A percentile compares a stretch with the other conserved stretches of the same genome.
phyloP scores from a whole-genome alignment of 805 yeast genomes.

The Dipodascus albidus region DNA sequence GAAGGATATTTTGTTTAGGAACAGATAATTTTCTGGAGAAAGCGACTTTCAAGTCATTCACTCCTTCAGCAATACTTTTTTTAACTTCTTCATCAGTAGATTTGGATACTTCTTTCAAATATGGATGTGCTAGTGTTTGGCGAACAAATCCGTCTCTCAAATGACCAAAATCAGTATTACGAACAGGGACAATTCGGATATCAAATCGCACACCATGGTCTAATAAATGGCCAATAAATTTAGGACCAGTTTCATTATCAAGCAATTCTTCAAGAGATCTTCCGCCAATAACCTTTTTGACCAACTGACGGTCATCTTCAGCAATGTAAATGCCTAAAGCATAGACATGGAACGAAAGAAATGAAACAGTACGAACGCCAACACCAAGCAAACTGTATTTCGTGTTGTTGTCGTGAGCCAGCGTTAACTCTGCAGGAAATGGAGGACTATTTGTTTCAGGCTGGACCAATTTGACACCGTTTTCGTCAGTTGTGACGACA shows the following conservation, averaged over 20 bases:
- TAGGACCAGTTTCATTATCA: conserved; percentile 41
- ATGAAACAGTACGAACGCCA: conserved; percentile 78
- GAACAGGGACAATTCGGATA: conserved; percentile 71
- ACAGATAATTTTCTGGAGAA: conserved; percentile 62
- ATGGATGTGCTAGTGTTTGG: conserved; percentile 58
- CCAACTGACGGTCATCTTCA: conserved; percentile 33
- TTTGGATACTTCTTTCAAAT: conserved; percentile 33
- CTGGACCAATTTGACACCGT: conserved; percentile 12
- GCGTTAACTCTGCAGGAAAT: conserved; percentile 20
- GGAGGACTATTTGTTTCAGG: conserved; percentile 26
- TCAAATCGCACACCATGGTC: conserved; percentile 49
- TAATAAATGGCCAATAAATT: conserved; percentile 45
- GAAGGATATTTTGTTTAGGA: conserved; percentile 58
- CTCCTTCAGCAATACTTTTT: conserved; percentile 44
- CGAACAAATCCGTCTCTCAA: conserved; percentile 81
- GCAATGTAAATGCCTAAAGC: conserved; percentile 77
- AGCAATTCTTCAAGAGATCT: conserved; percentile 15
- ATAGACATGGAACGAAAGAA: conserved; percentile 72
- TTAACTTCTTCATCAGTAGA: conserved; percentile 22
- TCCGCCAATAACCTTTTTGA: conserved; percentile 5
- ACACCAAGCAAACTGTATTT: conserved; percentile 55
- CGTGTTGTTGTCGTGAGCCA: conserved; percentile 17
- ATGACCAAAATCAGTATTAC: conserved; percentile 88
- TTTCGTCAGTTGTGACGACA: neutral
- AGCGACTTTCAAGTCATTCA: conserved; percentile 51